Percentiles rank a stretch among this genome's conserved stretches.
Evolutionary conservation across 495 filamentous ascomycete species (phyloP).

Genomic region (Aspergillus diversus): DNA sequence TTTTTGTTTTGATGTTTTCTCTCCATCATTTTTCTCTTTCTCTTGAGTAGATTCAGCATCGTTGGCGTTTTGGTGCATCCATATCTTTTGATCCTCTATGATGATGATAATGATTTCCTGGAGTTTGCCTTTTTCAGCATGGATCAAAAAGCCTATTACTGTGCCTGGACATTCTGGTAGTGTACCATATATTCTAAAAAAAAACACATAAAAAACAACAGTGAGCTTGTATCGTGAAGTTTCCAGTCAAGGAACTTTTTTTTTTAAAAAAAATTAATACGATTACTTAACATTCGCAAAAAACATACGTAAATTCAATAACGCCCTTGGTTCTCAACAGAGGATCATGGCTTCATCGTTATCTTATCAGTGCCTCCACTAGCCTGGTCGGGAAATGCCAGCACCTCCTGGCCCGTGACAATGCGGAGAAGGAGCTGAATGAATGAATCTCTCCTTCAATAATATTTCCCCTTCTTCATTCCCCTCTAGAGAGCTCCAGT

Average conservation of each 20-base stretch:
- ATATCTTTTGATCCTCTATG: conserved; percentile 3
- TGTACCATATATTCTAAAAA: not conserved
- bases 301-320: too few species aligned
- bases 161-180: not conserved
- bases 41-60: conserved; percentile 31
- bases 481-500: not conserved
- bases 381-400: conserved; percentile 19
- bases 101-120: conserved; percentile 15
- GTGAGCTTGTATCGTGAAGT: not conserved
- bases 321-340: too few species aligned
- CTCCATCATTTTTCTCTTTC: not conserved
- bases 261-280: not conserved
- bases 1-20: not conserved
- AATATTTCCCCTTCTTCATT: not conserved
- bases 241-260: not conserved
- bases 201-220: not conserved
- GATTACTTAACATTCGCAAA: conserved; percentile 21
- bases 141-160: not conserved
- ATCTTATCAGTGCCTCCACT: conserved; percentile 11
- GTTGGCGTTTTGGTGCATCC: conserved; percentile 33
- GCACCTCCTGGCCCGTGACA: not conserved
- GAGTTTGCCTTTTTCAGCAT: not conserved
- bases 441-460: not conserved
- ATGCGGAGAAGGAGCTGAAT: conserved; percentile 1
- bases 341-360: conserved; percentile 17